phyloP scores from a whole-genome alignment of 2,329 filamentous ascomycete genomes.

The Talaromyces funiculosus region DNA sequence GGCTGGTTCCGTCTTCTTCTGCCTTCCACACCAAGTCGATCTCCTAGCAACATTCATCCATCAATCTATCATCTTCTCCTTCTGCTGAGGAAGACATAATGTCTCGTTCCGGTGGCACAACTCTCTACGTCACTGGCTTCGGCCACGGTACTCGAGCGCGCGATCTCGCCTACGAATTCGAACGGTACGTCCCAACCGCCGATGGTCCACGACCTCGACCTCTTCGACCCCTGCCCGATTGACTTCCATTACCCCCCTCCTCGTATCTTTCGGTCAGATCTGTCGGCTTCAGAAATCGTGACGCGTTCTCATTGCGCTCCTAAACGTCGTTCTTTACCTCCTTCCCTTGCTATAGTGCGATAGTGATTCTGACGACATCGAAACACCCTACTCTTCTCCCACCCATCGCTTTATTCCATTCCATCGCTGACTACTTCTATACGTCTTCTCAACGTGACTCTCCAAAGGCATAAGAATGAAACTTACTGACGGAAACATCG shows the following conservation, averaged over 20 bases:
- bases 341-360: slow-evolving; percentile 5
- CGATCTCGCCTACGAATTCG: slow-evolving; percentile 99
- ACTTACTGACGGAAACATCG: slow-evolving; percentile 36
- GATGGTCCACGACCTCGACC: slow-evolving; percentile 33
- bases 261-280: slow-evolving; percentile 16
- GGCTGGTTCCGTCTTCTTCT: not conserved
- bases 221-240: slow-evolving; percentile 35
- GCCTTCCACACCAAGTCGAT: not conserved
- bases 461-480: not conserved
- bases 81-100: slow-evolving; percentile 45
- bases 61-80: not conserved
- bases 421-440: slow-evolving; percentile 10
- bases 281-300: slow-evolving; percentile 12
- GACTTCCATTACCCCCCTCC: slow-evolving; percentile 31
- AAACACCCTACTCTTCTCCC: slow-evolving; percentile 12
- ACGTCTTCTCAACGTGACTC: slow-evolving; percentile 7
- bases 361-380: slow-evolving; percentile 14
- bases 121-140: slow-evolving; percentile 98
- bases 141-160: slow-evolving; percentile 97
- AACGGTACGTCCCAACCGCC: slow-evolving; percentile 83
- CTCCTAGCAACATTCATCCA: slow-evolving; percentile 16
- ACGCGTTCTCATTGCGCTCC: slow-evolving; percentile 10
- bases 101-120: slow-evolving; percentile 83
- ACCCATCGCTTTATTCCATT: slow-evolving; percentile 15
- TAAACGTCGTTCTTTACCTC: slow-evolving; percentile 10